Conservation (phyloP, 1,284 basidiomycete genomes). For the Cryptococcus hybrid region DNA sequence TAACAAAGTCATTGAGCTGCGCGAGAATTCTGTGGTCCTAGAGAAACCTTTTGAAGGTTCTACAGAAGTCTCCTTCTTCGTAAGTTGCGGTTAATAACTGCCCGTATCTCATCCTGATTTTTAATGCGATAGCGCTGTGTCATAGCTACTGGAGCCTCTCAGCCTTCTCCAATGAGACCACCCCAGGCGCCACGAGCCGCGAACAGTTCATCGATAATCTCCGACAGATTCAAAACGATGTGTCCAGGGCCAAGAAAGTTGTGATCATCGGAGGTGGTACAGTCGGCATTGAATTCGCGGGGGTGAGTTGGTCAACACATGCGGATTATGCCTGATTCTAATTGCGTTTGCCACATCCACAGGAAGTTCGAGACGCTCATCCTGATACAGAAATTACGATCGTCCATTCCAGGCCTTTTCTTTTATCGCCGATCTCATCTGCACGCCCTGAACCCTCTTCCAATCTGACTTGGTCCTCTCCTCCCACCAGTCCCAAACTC, state of each 20-base stretch:
- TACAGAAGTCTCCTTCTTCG: conserved; percentile 46
- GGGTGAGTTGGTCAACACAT: conserved; percentile 17
- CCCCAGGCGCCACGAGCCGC: conserved; percentile 23
- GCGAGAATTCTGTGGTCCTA: conserved; percentile 34
- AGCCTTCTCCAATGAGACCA: conserved; percentile 42
- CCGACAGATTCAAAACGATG: conserved; percentile 30
- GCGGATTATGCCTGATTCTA: too few relatives aligned
- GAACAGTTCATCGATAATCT: conserved; percentile 24
- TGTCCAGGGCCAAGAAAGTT: conserved; percentile 36
- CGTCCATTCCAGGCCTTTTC: conserved; percentile 18
- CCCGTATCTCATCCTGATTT: background rate
- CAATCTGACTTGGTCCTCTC: conserved; percentile 19
- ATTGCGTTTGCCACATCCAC: too few relatives aligned
- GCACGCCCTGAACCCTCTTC: conserved; percentile 8
- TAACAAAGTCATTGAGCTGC: conserved; percentile 44
- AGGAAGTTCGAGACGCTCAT: conserved; percentile 27
- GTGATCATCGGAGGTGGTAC: conserved; percentile 52
- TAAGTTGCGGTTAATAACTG: conserved; percentile 15
- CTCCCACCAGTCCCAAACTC: conserved; percentile 32
- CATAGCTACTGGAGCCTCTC: conserved; percentile 44
- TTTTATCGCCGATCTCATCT: conserved; percentile 14
- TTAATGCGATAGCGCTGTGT: conserved; percentile 5
- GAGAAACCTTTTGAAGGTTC: conserved; percentile 46
- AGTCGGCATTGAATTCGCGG: conserved; percentile 53
- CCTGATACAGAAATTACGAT: conserved; percentile 27